Evolutionary conservation across 768 basidiomycete genomes (phyloP), one percentile per base, ranked within the genome.

Genomic region (Coprinopsis cinerea): DNA sequence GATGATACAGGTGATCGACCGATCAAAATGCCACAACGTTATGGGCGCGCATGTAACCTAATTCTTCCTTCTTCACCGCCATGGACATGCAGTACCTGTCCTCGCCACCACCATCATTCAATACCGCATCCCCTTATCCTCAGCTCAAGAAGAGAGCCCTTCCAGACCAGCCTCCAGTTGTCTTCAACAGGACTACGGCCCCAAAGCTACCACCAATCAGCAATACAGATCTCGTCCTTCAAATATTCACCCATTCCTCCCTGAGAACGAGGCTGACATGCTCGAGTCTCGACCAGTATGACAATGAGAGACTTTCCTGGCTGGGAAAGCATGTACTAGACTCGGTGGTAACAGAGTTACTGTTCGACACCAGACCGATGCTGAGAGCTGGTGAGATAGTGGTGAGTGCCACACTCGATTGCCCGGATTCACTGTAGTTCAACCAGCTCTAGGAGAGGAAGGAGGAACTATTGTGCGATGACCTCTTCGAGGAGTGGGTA

Each of bases 171-270:
- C 24, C 28, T 40, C 24, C 13, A 4, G 39, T 41, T 39, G 32
- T 27, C 14, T 52, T 46, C 37, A 37, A 52, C 34, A 26, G 28
- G 14, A 23, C 35, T 9, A 25, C 4, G 2, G 44, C 51, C 4
- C 51, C 51, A 9, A 2, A 25, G n/a, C 26, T 52, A 22, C 56
- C 65, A 23, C 54, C 36, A n/a, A 52, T 64, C 49, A 60, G 67
- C 78, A 43, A 52, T 50, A 68, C 70, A 25, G 78, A 83, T 44
- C 66, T 79, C 30, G 67, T 81, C 55, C 74, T 88, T 46, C 77
- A 84, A 56, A 81, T 86, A 46, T 87, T 77, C 57, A 86, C 83
- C 11, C 86, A 89, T 60, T 73, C 65, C 57, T 84, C 84, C 17
- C 70, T 88, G 44, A 72, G 78, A 44, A 59, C 64, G 57, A 54